Evolutionary conservation across 176 grass and related monocot genomes (phyloP).

Genomic region (Musa itinerans): DNA sequence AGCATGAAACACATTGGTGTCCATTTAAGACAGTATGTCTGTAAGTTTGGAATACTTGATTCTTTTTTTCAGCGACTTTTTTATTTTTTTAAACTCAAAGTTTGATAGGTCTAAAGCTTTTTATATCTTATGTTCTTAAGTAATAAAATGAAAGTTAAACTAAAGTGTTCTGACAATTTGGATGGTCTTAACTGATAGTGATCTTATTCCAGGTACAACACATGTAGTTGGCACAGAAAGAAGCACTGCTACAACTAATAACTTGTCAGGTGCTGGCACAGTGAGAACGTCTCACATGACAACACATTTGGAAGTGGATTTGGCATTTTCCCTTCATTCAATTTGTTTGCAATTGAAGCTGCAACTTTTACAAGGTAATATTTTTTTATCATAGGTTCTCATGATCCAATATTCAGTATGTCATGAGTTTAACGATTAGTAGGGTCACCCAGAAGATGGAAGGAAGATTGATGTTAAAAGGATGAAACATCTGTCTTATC

Average conservation of each 20-base stretch:
- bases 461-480: conserved; percentile 48
- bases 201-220: background rate
- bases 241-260: too few species aligned
- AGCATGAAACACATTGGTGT: too few species aligned
- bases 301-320: background rate
- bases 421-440: background rate
- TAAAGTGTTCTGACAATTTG: background rate
- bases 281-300: background rate
- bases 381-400: background rate
- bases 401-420: background rate
- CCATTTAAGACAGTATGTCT: too few species aligned
- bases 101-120: too few species aligned
- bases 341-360: conserved; percentile 19
- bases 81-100: too few species aligned
- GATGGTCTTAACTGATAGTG: too few species aligned
- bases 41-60: too few species aligned
- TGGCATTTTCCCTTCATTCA: conserved; percentile 12
- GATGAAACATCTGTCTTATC: conserved; percentile 16
- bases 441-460: conserved; percentile 30
- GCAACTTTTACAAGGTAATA: conserved; percentile 42
- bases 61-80: too few species aligned
- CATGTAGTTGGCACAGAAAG: background rate
- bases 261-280: too few species aligned
- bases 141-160: background rate
- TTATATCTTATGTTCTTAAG: too few species aligned